These are phyloP conservation scores for Fusarium dlaminii DNA, from an alignment of 2,329 filamentous ascomycete genomes.

Conservation along the genomic window DNA sequence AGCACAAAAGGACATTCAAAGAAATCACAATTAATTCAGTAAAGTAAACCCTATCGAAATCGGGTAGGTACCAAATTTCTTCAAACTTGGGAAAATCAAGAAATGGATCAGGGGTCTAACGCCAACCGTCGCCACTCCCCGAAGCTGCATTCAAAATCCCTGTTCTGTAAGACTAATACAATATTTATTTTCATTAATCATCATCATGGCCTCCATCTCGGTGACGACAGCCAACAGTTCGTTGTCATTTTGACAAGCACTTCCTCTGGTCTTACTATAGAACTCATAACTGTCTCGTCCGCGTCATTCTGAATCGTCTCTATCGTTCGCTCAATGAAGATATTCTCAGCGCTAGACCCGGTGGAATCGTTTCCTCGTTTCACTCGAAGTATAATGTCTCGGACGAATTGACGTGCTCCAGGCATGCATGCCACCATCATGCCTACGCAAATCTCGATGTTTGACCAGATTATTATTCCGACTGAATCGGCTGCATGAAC, in stretches of 20 bases:
- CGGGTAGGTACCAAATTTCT: too few relatives aligned
- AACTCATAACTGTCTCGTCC: not conserved
- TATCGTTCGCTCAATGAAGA: not conserved
- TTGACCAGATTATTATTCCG: not conserved
- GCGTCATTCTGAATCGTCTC: not conserved
- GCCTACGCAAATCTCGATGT: not conserved
- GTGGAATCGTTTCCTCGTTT: not conserved
- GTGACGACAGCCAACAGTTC: not conserved
- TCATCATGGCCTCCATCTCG: not conserved
- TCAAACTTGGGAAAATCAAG: too few relatives aligned
- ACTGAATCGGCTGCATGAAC: not conserved
- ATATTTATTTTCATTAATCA: not conserved
- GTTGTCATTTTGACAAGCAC: not conserved
- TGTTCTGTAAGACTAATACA: not conserved
- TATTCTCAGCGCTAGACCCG: not conserved
- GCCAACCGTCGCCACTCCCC: not conserved
- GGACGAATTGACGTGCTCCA: not conserved
- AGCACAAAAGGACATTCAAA: not conserved
- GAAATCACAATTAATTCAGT: not conserved
- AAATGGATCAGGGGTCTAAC: not conserved
- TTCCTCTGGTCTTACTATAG: not conserved
- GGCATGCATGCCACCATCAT: conserved; percentile 23
- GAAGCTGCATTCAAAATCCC: not conserved
- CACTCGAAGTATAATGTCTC: not conserved
- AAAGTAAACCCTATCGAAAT: not conserved